A percentile compares a stretch with the other conserved stretches of the same genome.
Evolutionary conservation across 202 grass and related monocot genomes (phyloP).

Genomic region (Setaria italica): DNA sequence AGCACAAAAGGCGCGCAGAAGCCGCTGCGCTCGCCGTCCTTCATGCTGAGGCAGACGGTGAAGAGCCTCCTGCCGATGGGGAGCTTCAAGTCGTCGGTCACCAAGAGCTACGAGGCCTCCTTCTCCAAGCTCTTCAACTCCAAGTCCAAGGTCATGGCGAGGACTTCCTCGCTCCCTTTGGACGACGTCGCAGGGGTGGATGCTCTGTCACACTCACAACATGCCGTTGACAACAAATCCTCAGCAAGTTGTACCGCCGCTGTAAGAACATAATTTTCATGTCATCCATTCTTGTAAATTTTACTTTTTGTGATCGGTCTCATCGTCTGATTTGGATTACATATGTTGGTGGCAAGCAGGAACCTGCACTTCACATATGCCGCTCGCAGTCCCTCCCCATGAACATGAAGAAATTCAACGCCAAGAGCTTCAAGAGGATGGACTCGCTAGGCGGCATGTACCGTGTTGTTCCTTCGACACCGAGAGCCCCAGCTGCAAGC

Average conservation of each 20-base stretch:
- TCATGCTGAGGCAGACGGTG: conserved; percentile 53
- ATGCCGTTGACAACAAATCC: not conserved
- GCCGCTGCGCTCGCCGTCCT: conserved; percentile 62
- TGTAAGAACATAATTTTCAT: conserved; percentile 41
- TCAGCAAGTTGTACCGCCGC: not conserved
- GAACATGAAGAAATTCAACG: conserved; percentile 60
- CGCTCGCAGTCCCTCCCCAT: conserved; percentile 80
- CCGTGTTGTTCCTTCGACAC: conserved; percentile 71
- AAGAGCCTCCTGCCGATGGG: conserved; percentile 60
- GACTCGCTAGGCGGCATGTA: conserved; percentile 74
- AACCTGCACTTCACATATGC: conserved; percentile 50
- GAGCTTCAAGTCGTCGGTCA: conserved; percentile 69
- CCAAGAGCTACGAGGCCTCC: conserved; percentile 52
- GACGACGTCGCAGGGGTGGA: conserved; percentile 30
- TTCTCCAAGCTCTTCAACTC: conserved; percentile 62
- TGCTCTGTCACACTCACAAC: conserved; percentile 16
- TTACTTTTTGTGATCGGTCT: not conserved
- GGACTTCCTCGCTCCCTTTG: conserved; percentile 62
- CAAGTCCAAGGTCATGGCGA: conserved; percentile 44
- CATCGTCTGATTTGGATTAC: not conserved
- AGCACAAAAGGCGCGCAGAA: not conserved
- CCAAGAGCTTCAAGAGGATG: conserved; percentile 84
- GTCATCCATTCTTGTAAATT: not conserved
- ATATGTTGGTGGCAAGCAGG: conserved; percentile 39
- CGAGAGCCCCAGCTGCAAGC: conserved; percentile 32